phyloP scores from a whole-genome alignment of 2,329 filamentous ascomycete species.

The Chaetomium sp. region DNA sequence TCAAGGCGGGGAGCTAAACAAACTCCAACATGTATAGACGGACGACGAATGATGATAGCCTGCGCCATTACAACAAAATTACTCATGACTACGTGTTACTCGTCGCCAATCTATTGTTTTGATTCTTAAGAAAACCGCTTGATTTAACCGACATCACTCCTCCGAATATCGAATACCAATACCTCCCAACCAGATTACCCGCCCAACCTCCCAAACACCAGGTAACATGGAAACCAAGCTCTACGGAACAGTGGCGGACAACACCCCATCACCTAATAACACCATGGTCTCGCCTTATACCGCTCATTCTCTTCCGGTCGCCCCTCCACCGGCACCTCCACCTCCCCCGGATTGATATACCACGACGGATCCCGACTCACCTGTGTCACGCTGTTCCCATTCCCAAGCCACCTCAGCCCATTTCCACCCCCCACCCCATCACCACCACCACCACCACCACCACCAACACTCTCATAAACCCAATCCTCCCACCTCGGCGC shows the following conservation, averaged over 20 bases:
- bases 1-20: slow-evolving; percentile 54
- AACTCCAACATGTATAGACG: neutral
- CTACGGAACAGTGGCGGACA: neutral
- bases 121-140: neutral
- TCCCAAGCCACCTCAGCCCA: slow-evolving; percentile 45
- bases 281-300: slow-evolving; percentile 43
- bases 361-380: slow-evolving; percentile 43
- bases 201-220: neutral
- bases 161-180: neutral
- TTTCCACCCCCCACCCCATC: slow-evolving; percentile 34
- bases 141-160: neutral
- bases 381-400: slow-evolving; percentile 47
- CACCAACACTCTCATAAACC: slow-evolving; percentile 43
- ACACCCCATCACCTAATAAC: slow-evolving; percentile 34
- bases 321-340: slow-evolving; percentile 42
- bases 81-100: neutral
- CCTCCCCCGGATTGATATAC: slow-evolving; percentile 45
- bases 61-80: slow-evolving; percentile 40
- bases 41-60: slow-evolving; percentile 17
- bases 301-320: slow-evolving; percentile 44
- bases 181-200: too few species aligned
- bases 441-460: slow-evolving; percentile 24
- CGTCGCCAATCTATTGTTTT: neutral
- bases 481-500: slow-evolving; percentile 52
- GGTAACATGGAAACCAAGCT: neutral